Percentiles rank a stretch among this genome's conserved stretches.
phyloP scores from a whole-genome alignment of 495 filamentous ascomycete genomes.

The Aspergillus asperescens region DNA sequence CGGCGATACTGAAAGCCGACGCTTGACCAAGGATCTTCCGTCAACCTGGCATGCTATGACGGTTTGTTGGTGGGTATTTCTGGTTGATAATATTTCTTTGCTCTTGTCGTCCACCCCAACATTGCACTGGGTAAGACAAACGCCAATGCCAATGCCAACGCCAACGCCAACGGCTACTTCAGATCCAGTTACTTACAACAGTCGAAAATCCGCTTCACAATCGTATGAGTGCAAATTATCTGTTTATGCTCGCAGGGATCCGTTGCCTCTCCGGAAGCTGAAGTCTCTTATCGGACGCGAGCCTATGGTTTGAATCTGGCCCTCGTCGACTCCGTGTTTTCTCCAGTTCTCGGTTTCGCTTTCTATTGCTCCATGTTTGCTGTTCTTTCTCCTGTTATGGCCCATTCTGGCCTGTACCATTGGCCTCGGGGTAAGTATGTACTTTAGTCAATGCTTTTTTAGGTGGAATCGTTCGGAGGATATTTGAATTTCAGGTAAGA shows the following conservation, averaged over 20 bases:
- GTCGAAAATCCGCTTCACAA: slow-evolving; percentile 9
- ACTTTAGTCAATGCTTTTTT: slow-evolving; percentile 35
- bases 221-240: slow-evolving; percentile 4
- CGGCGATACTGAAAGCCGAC: slow-evolving; percentile 61
- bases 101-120: slow-evolving; percentile 42
- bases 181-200: slow-evolving; percentile 18
- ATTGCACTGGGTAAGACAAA: slow-evolving; percentile 61
- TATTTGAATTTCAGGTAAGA: slow-evolving; percentile 51
- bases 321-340: slow-evolving; percentile 12
- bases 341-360: slow-evolving; percentile 21
- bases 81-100: slow-evolving; percentile 37
- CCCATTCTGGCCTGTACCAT: slow-evolving; percentile 13
- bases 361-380: slow-evolving; percentile 13
- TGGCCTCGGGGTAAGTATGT: slow-evolving; percentile 45
- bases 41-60: slow-evolving; percentile 21
- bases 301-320: slow-evolving; percentile 7
- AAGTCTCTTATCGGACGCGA: slow-evolving; percentile 1
- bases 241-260: neutral
- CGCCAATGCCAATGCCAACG: no score
- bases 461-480: slow-evolving; percentile 17
- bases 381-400: slow-evolving; percentile 20
- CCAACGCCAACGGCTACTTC: slow-evolving; percentile 12
- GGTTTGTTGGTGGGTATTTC: slow-evolving; percentile 50
- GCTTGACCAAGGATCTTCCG: slow-evolving; percentile 14
- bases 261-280: neutral